Percentiles rank a stretch among this genome's conserved stretches.
These are phyloP conservation scores for Suillus subluteus DNA, from an alignment of 768 basidiomycete genomes.

Conservation along the genomic window DNA sequence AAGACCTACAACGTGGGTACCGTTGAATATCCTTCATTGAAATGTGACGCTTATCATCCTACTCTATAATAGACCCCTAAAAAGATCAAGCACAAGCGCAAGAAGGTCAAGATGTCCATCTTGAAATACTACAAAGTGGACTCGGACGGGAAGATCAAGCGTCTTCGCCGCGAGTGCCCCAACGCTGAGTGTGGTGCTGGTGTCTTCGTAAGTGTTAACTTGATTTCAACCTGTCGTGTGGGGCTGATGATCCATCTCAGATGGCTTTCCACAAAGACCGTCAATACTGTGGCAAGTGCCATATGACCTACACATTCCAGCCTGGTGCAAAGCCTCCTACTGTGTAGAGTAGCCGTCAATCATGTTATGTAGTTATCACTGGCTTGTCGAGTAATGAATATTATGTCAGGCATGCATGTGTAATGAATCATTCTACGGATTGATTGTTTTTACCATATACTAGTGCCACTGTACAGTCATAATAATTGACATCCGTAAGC, in stretches of 20 bases:
- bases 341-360: conserved; percentile 43
- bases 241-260: conserved; percentile 42
- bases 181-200: conserved; percentile 83
- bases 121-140: conserved; percentile 99
- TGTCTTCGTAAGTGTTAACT: conserved; percentile 65
- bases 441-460: neutral
- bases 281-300: conserved; percentile 97
- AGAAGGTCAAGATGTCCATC: conserved; percentile 99
- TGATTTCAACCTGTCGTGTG: neutral
- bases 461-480: no score
- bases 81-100: conserved; percentile 99
- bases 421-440: neutral
- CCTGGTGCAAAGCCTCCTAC: conserved; percentile 80
- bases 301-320: conserved; percentile 83
- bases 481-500: no score
- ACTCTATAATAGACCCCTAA: conserved; percentile 77
- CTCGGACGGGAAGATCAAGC: conserved; percentile 99
- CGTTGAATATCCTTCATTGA: neutral
- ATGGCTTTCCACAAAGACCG: conserved; percentile 99
- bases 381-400: neutral
- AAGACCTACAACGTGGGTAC: conserved; percentile 94
- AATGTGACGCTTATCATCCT: conserved; percentile 13
- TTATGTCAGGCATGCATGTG: neutral
- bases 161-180: conserved; percentile 95
- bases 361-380: neutral